A percentile compares a stretch with the other conserved stretches of the same genome.
Evolutionary conservation across 2,329 filamentous ascomycete genomes (phyloP).

Genomic region (Hymenoscyphus scutula): DNA sequence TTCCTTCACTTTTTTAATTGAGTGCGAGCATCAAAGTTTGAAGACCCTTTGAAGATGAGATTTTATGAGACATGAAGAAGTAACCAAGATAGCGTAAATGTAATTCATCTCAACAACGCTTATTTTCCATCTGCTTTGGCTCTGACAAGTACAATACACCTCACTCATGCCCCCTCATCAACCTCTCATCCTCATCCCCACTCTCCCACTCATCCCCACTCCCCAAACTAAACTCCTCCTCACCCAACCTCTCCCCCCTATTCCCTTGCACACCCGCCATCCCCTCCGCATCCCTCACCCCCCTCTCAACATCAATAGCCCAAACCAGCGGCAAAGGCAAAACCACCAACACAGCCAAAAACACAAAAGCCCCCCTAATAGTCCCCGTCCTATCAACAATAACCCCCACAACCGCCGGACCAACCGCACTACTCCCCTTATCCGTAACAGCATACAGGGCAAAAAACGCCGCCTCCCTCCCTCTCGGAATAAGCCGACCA

Average conservation of each 20-base stretch:
- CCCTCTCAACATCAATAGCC: constrained; percentile 78
- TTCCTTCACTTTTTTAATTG: too few relatives aligned
- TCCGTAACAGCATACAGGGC: constrained; percentile 95
- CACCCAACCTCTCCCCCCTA: constrained; percentile 10
- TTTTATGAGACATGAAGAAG: too few relatives aligned
- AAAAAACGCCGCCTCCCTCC: constrained; percentile 93
- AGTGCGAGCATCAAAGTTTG: too few relatives aligned
- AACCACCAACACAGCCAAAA: constrained; percentile 77
- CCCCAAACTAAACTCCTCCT: background rate
- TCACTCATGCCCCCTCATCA: constrained; percentile 27
- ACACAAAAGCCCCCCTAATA: constrained; percentile 85
- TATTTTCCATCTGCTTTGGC: too few relatives aligned
- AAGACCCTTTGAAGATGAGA: too few relatives aligned
- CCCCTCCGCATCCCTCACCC: constrained; percentile 64
- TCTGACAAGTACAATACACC: too few relatives aligned
- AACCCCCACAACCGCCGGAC: constrained; percentile 84
- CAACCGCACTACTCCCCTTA: constrained; percentile 91
- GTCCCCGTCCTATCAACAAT: constrained; percentile 83
- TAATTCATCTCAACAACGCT: too few relatives aligned
- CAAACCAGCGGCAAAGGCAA: constrained; percentile 81
- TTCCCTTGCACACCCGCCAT: constrained; percentile 46
- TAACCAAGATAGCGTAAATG: too few relatives aligned
- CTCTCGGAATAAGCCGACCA: constrained; percentile 87
- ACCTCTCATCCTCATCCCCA: constrained; percentile 15
- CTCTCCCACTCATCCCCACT: constrained; percentile 20